Evolutionary conservation across 495 filamentous ascomycete species (phyloP).

Genomic region (Paragyromitra xinjiangensis): DNA sequence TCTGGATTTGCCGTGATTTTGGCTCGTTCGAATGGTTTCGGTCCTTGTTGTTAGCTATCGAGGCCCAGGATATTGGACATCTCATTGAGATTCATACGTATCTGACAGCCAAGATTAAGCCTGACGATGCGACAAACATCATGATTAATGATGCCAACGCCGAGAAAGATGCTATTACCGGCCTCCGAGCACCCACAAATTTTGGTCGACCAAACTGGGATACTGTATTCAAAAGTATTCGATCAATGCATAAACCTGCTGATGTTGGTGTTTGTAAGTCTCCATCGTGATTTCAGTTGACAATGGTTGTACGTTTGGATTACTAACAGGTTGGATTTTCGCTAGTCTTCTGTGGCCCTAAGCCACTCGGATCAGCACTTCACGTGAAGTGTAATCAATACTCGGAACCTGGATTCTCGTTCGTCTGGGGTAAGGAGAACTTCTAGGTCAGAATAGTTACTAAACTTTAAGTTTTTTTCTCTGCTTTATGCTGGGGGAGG

Average conservation of each 20-base stretch:
- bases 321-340: conserved; percentile 13
- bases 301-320: not conserved
- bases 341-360: conserved; percentile 76
- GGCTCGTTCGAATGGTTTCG: conserved; percentile 85
- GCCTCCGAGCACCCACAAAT: conserved; percentile 76
- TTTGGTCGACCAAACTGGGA: conserved; percentile 84
- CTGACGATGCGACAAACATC: conserved; percentile 80
- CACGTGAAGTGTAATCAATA: conserved; percentile 82
- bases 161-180: conserved; percentile 79
- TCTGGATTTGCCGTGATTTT: conserved; percentile 82
- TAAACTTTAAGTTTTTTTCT: not conserved
- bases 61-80: conserved; percentile 81
- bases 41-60: conserved; percentile 78
- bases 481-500: not conserved
- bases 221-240: conserved; percentile 77
- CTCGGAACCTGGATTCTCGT: conserved; percentile 69
- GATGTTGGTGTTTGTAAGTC: conserved; percentile 73
- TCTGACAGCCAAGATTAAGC: conserved; percentile 79
- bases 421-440: conserved; percentile 73
- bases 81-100: conserved; percentile 82
- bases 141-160: conserved; percentile 85
- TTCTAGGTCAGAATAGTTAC: conserved; percentile 62
- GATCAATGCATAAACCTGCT: conserved; percentile 74
- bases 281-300: not conserved
- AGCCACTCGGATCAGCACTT: conserved; percentile 71